phyloP scores from a whole-genome alignment of 2,329 filamentous ascomycete genomes.

The Zymoseptoria pseudotritici region DNA sequence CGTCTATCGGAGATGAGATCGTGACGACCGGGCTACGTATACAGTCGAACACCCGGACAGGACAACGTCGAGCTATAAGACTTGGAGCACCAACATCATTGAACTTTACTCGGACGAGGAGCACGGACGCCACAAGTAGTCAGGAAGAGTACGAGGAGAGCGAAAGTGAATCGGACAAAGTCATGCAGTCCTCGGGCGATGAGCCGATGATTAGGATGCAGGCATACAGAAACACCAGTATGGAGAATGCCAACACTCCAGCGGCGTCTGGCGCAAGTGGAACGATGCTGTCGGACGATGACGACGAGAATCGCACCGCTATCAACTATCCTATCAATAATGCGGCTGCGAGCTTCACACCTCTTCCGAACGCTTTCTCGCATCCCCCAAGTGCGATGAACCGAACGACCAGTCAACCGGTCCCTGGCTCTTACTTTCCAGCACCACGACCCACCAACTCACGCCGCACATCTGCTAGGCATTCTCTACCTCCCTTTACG shows the following conservation, averaged over 20 bases:
- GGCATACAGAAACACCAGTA: background rate
- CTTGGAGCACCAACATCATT: conserved; percentile 36
- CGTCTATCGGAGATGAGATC: conserved; percentile 77
- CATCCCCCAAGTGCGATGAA: conserved; percentile 60
- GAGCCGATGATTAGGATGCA: conserved; percentile 28
- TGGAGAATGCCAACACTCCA: conserved; percentile 9
- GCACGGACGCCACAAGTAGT: conserved; percentile 54
- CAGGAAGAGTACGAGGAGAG: conserved; percentile 94
- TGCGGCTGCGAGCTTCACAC: conserved; percentile 57
- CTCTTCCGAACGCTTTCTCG: conserved; percentile 86
- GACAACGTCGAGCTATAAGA: conserved; percentile 46
- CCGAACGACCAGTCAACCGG: conserved; percentile 45
- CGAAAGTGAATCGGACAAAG: conserved; percentile 76
- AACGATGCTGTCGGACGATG: conserved; percentile 36
- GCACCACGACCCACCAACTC: conserved; percentile 25
- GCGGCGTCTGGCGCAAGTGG: conserved; percentile 36
- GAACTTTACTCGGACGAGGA: conserved; percentile 39
- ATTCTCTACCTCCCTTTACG: conserved; percentile 29
- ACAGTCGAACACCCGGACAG: conserved; percentile 55
- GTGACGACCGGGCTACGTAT: conserved; percentile 81
- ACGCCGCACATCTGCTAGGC: conserved; percentile 19
- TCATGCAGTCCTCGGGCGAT: conserved; percentile 58
- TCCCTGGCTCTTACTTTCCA: conserved; percentile 38
- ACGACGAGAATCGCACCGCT: conserved; percentile 75
- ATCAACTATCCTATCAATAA: conserved; percentile 55